phyloP scores from a whole-genome alignment of 2,329 filamentous ascomycete species.

The Beauveria scarabaeidicola region DNA sequence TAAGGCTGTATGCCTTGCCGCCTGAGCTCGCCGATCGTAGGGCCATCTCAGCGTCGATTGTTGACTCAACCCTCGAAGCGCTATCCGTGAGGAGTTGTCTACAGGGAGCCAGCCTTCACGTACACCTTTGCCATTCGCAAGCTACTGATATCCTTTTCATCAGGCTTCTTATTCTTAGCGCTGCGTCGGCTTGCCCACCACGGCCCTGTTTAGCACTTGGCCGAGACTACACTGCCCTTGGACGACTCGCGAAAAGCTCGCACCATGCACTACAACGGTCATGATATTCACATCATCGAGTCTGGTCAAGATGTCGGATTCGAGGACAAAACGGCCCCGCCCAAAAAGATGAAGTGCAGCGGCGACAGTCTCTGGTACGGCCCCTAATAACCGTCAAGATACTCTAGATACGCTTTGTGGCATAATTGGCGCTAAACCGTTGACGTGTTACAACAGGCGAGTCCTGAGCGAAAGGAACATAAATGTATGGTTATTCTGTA shows the following conservation, averaged over 20 bases:
- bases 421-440: neutral
- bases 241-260: neutral
- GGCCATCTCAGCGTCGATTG: neutral
- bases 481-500: slow-evolving; percentile 21
- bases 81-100: neutral
- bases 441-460: slow-evolving; percentile 22
- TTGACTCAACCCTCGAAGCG: neutral
- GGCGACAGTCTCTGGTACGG: slow-evolving; percentile 9
- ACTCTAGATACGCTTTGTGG: neutral
- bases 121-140: neutral
- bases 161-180: neutral
- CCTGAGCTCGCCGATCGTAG: slow-evolving; percentile 2
- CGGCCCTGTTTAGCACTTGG: neutral
- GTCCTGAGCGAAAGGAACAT: slow-evolving; percentile 32
- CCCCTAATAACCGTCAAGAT: neutral
- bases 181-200: neutral
- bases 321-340: neutral
- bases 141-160: neutral
- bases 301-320: slow-evolving; percentile 4
- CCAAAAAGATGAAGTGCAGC: slow-evolving; percentile 8
- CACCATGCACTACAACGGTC: neutral
- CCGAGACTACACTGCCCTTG: neutral
- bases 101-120: too few species aligned
- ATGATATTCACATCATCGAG: slow-evolving; percentile 4
- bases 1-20: neutral